A percentile compares a stretch with the other conserved stretches of the same genome.
Evolutionary conservation across 2,329 filamentous ascomycete species (phyloP).

Genomic region (Sporothrix inflata): DNA sequence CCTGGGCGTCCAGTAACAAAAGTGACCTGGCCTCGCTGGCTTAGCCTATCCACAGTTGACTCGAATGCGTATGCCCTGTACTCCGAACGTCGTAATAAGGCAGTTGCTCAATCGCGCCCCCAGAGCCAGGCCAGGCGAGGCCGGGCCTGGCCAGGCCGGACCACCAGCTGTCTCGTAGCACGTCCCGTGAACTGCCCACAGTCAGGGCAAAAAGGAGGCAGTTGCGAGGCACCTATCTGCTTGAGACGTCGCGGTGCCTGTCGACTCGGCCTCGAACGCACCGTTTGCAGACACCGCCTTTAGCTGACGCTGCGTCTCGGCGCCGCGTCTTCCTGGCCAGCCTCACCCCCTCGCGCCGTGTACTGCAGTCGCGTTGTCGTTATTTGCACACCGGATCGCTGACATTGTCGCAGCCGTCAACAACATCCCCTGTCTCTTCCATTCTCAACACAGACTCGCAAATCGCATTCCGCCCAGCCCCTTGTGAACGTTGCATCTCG

Average conservation of each 20-base stretch:
- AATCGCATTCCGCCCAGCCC: neutral
- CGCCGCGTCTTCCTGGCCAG: neutral
- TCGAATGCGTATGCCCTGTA: slow-evolving; percentile 16
- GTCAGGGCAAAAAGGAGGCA: slow-evolving; percentile 22
- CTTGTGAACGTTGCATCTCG: neutral
- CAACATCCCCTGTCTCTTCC: neutral
- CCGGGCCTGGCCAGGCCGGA: neutral
- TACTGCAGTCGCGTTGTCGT: neutral
- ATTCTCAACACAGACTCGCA: neutral
- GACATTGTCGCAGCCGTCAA: neutral
- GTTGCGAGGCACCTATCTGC: neutral
- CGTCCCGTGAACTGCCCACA: slow-evolving; percentile 22
- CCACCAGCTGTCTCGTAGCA: slow-evolving; percentile 15
- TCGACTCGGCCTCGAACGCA: neutral
- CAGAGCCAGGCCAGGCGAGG: neutral
- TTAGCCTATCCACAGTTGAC: neutral
- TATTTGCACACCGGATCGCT: neutral
- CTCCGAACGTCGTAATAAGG: too few relatives aligned
- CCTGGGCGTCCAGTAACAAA: neutral
- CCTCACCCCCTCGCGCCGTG: neutral
- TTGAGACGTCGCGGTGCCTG: slow-evolving; percentile 3
- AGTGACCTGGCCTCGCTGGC: neutral
- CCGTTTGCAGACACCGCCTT: neutral
- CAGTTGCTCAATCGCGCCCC: neutral
- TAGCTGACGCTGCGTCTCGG: neutral